Conservation (phyloP, 2,329 filamentous ascomycete genomes). For the Lasiodiplodia gonubiensis region DNA sequence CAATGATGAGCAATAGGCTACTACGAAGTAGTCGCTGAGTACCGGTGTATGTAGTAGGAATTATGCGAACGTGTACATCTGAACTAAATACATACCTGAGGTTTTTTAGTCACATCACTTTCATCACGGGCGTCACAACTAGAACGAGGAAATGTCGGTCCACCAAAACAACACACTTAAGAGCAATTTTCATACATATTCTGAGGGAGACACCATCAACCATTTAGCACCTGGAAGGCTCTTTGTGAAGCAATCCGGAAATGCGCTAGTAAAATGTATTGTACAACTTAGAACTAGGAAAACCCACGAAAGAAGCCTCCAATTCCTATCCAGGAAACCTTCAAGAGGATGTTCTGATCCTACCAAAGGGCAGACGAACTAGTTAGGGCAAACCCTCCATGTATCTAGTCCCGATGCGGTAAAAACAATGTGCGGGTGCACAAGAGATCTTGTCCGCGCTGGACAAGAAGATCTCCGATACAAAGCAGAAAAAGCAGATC, state of each 20-base stretch:
- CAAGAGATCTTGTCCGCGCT: not conserved
- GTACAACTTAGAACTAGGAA: not conserved
- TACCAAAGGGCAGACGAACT: constrained; percentile 1
- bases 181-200: not conserved
- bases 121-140: no score
- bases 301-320: not conserved
- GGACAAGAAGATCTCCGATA: constrained; percentile 1
- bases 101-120: no score
- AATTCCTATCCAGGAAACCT: not conserved
- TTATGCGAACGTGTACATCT: no score
- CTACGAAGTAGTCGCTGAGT: no score
- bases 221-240: not conserved
- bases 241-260: not conserved
- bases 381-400: not conserved
- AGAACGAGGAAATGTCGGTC: no score
- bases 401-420: not conserved
- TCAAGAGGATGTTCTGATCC: not conserved
- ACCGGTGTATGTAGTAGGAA: no score
- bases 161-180: not conserved
- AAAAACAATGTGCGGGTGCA: not conserved
- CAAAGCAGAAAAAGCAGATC: constrained; percentile 6
- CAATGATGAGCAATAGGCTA: no score
- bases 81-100: no score
- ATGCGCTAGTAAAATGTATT: not conserved
- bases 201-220: not conserved